Conservation (phyloP, 441 rosid species). For the Pelargonium cotyledonis region DNA sequence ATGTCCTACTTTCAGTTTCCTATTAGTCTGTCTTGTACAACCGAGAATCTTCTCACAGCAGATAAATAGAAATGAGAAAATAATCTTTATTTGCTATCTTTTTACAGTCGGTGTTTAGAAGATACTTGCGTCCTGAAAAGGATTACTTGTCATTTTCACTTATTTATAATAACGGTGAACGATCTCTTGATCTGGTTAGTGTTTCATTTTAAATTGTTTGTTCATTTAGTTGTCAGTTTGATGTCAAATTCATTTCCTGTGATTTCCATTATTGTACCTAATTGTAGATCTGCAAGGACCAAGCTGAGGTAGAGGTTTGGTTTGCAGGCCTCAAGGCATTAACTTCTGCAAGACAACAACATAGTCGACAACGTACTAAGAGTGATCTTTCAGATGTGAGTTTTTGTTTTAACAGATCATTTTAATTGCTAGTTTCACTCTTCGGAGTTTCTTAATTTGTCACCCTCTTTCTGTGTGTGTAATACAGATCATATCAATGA, state of each 20-base stretch:
- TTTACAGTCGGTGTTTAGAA: slow-evolving; percentile 85
- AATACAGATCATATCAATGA: no score
- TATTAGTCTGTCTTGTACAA: no score
- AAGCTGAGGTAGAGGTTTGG: slow-evolving; percentile 97
- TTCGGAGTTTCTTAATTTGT: background rate
- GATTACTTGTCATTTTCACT: slow-evolving; percentile 94
- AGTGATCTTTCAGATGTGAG: slow-evolving; percentile 92
- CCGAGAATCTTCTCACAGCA: no score
- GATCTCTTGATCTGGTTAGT: slow-evolving; percentile 87
- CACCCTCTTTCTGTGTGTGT: no score
- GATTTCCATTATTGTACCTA: slow-evolving; percentile 13
- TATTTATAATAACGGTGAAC: slow-evolving; percentile 51
- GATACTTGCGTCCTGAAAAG: slow-evolving; percentile 94
- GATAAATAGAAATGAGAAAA: background rate
- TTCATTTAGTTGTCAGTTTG: slow-evolving; percentile 13
- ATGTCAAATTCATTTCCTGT: slow-evolving; percentile 13
- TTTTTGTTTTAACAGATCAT: slow-evolving; percentile 55
- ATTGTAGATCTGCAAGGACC: slow-evolving; percentile 79
- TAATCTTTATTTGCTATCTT: slow-evolving; percentile 13
- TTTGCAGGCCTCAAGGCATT: slow-evolving; percentile 92
- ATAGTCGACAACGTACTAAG: slow-evolving; percentile 75
- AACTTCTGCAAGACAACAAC: slow-evolving; percentile 63
- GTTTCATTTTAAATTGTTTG: slow-evolving; percentile 5
- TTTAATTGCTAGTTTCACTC: slow-evolving; percentile 2
- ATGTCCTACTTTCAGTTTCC: background rate